Conservation (phyloP, 2,329 filamentous ascomycete genomes). For the Monosporascus sp. region DNA sequence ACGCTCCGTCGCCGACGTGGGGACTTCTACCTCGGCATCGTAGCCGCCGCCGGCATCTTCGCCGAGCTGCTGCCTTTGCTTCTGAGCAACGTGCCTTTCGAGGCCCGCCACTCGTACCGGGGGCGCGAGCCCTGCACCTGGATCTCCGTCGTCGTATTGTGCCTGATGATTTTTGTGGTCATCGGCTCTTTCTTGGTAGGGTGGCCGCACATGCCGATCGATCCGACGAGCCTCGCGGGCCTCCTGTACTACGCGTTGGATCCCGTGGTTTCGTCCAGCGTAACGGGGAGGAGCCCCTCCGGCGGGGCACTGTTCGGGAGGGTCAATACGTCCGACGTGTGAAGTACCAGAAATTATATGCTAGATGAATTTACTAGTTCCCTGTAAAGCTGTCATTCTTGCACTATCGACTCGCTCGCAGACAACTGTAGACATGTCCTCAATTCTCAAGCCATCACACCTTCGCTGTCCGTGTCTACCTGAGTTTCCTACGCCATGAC, state of each 20-base stretch:
- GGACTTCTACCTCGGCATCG: slow-evolving; percentile 35
- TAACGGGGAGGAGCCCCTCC: slow-evolving; percentile 9
- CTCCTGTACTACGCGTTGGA: slow-evolving; percentile 37
- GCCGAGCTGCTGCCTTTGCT: slow-evolving; percentile 47
- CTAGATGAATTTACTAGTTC: too few relatives aligned
- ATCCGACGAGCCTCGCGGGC: slow-evolving; percentile 42
- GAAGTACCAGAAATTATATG: too few relatives aligned
- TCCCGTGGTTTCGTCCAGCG: neutral
- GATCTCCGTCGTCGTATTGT: slow-evolving; percentile 33
- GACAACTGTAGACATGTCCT: too few relatives aligned
- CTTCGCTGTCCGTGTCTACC: too few relatives aligned
- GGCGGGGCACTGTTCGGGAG: slow-evolving; percentile 2
- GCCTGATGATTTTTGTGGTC: slow-evolving; percentile 38
- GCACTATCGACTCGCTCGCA: too few relatives aligned
- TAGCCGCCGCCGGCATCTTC: slow-evolving; percentile 38
- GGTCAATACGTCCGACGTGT: neutral
- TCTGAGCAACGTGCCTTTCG: slow-evolving; percentile 45
- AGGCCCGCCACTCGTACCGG: slow-evolving; percentile 33
- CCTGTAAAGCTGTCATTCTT: too few relatives aligned
- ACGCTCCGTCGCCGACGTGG: slow-evolving; percentile 25
- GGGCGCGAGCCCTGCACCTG: slow-evolving; percentile 38
- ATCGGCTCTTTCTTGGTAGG: slow-evolving; percentile 34
- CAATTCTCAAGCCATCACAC: too few relatives aligned
- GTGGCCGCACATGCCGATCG: slow-evolving; percentile 41
- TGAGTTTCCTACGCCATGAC: too few relatives aligned